Conservation (phyloP, 2,329 filamentous ascomycete genomes). For the Berkeleyomyces rouxiae region DNA sequence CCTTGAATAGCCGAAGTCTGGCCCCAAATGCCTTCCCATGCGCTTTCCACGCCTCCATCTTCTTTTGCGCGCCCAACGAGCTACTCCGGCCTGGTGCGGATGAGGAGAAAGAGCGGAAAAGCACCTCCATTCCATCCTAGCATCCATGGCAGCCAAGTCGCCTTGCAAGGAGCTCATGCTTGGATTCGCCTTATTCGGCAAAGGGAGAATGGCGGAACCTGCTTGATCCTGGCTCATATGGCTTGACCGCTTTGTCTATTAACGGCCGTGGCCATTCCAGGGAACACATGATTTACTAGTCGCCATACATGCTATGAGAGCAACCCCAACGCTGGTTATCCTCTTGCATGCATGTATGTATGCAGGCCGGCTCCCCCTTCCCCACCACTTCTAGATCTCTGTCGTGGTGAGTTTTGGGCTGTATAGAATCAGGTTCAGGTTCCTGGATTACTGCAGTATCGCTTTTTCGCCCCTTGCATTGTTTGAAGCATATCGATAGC, state of each 20-base stretch:
- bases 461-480: background rate
- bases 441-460: conserved; percentile 2
- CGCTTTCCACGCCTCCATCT: background rate
- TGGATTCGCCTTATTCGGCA: conserved; percentile 1
- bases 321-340: background rate
- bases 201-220: background rate
- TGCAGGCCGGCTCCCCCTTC: background rate
- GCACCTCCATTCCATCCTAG: background rate
- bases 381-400: background rate
- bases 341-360: background rate
- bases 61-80: background rate
- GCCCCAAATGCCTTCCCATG: background rate
- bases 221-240: background rate
- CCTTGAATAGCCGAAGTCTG: background rate
- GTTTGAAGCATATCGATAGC: background rate
- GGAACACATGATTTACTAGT: background rate
- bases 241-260: conserved; percentile 1
- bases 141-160: background rate
- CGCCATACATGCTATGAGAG: background rate
- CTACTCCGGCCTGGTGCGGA: background rate
- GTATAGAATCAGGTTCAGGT: background rate
- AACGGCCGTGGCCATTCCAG: background rate
- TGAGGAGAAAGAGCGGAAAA: background rate
- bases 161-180: background rate
- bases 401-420: background rate